Evolutionary conservation across 73 alveolate species (phyloP), one percentile per base, ranked within the genome.

Genomic region (Tetrahymena malaccensis): DNA sequence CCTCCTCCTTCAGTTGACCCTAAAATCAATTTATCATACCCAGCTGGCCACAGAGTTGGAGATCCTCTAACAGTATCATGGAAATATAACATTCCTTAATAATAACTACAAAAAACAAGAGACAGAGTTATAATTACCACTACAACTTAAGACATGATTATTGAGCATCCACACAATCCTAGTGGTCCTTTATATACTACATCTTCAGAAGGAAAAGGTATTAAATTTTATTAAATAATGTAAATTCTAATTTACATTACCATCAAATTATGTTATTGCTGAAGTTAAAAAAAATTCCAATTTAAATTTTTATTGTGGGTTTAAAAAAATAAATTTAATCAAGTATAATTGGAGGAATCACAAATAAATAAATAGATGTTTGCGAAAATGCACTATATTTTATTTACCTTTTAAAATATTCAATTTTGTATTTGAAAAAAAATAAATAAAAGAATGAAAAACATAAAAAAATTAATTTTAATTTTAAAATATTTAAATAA

Each of bases 81-180:
- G 34, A 11, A 33, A 40, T 83, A 43, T 17, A 94, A 94, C 85
- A 94, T 85, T 40, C 94, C 96, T 37, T 94, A 94, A 85, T 43
- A 94, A 17, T 11, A 70, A n/a, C 21, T 70, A 70, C 5, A 70
- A 70, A 22, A 70, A 27, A 70, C 94, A 21, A 94, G 93, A 58
- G 96, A 94, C 40, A 94, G 96, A 94, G 35, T 93, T 44, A 94
- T 94, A 10, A 43, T 94, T 10, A 84, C 94, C 9, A 94, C 96
- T 16, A 94, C 93, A 1, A 94, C 93, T 94, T 43, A 22, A 35
- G 94, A 94, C 35, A 94, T 85, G 84, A 94, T 35, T 10, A 85
- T 94, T 84, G 96, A 94, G 25, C 96, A 94, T 21, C 96, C 96
- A 19, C 93, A 94, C 35, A 94, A 94, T 84, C 96, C 96, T 31